These are phyloP conservation scores for Melocanna baccifera DNA, from an alignment of 176 grass and related monocot species.

Conservation along the genomic window DNA sequence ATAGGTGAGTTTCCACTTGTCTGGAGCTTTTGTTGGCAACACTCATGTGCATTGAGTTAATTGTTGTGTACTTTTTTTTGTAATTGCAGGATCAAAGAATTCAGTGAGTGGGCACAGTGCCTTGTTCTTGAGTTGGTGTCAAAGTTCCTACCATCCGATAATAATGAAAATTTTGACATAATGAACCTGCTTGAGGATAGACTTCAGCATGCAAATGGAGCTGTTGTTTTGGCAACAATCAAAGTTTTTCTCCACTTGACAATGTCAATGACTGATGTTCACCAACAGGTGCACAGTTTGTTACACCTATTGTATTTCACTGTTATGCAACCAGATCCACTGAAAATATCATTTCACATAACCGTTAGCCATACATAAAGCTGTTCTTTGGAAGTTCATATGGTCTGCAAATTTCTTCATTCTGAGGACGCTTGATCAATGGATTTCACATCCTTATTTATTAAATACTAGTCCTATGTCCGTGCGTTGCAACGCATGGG, in stretches of 20 bases:
- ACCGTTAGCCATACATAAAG: not conserved
- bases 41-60: not conserved
- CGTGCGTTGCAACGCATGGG: too few relatives aligned
- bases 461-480: not conserved
- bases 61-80: not conserved
- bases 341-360: constrained; percentile 8
- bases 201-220: constrained; percentile 99
- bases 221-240: constrained; percentile 98
- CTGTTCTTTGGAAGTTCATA: constrained; percentile 16
- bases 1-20: constrained; percentile 50
- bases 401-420: not conserved
- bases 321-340: constrained; percentile 5
- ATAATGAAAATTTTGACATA: constrained; percentile 90
- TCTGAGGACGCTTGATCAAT: not conserved
- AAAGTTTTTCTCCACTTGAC: constrained; percentile 98
- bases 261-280: constrained; percentile 99
- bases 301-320: constrained; percentile 8
- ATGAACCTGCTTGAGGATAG: constrained; percentile 99
- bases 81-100: constrained; percentile 81
- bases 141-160: constrained; percentile 92
- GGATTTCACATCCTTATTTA: not conserved
- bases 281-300: constrained; percentile 77
- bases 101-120: constrained; percentile 98
- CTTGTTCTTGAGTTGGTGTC: constrained; percentile 76
- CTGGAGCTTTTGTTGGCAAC: constrained; percentile 4